Conservation (phyloP, 2,329 filamentous ascomycete species). For the Cryphonectria radicalis region DNA sequence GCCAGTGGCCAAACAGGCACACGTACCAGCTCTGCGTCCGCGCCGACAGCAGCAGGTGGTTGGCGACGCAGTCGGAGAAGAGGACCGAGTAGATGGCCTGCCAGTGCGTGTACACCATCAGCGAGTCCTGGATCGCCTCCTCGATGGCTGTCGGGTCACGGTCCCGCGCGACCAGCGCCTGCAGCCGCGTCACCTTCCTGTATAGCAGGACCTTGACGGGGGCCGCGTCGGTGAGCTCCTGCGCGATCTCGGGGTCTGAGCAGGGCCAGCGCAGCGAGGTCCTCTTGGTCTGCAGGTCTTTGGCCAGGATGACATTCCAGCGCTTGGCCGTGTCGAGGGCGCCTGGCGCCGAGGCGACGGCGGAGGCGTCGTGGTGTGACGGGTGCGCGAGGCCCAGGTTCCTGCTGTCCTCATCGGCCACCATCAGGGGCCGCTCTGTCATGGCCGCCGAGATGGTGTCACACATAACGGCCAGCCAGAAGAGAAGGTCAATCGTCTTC, state of each 20-base stretch:
- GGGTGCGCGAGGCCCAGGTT: slow-evolving; percentile 14
- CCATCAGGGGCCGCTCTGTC: slow-evolving; percentile 44
- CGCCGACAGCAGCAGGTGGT: slow-evolving; percentile 54
- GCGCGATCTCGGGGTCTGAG: slow-evolving; percentile 54
- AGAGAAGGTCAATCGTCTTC: slow-evolving; percentile 56
- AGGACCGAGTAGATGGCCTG: slow-evolving; percentile 55
- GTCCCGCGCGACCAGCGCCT: slow-evolving; percentile 41
- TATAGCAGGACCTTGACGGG: slow-evolving; percentile 64
- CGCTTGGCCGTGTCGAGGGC: slow-evolving; percentile 5
- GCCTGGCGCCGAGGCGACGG: not conserved
- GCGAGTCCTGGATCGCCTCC: slow-evolving; percentile 50
- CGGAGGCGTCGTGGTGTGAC: slow-evolving; percentile 23
- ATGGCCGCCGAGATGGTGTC: slow-evolving; percentile 44
- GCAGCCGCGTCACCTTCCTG: slow-evolving; percentile 59
- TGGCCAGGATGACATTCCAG: slow-evolving; percentile 26
- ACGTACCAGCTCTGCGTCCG: slow-evolving; percentile 65
- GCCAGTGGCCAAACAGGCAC: slow-evolving; percentile 61
- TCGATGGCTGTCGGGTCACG: slow-evolving; percentile 43
- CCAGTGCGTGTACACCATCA: slow-evolving; percentile 60
- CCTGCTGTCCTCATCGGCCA: slow-evolving; percentile 45
- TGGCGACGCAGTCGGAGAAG: slow-evolving; percentile 53
- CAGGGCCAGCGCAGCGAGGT: slow-evolving; percentile 54
- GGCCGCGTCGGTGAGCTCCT: slow-evolving; percentile 54
- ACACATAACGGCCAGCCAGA: slow-evolving; percentile 50
- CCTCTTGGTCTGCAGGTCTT: slow-evolving; percentile 25